A percentile compares a stretch with the other conserved stretches of the same genome.
Conservation (phyloP, 2,329 filamentous ascomycete genomes). For the Aspergillus sojae region DNA sequence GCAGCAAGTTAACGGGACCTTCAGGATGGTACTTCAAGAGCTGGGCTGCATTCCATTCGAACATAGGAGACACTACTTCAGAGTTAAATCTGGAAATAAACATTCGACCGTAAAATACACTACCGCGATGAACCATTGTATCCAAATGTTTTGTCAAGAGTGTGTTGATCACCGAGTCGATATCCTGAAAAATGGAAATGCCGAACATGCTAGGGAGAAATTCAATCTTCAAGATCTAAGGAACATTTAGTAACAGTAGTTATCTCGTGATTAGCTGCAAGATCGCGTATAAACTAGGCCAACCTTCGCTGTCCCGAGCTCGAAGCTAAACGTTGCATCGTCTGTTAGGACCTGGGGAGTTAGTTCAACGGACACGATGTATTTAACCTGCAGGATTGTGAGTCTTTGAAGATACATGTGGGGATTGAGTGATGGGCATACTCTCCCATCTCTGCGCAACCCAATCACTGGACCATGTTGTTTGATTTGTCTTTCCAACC, state of each 20-base stretch:
- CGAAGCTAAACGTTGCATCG: not conserved
- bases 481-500: not conserved
- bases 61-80: not conserved
- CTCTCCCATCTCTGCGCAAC: not conserved
- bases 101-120: not conserved
- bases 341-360: not conserved
- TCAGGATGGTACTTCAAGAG: not conserved
- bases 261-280: accelerated
- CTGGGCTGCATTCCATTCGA: not conserved
- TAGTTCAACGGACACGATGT: not conserved
- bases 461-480: not conserved
- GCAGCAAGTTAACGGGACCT: not conserved
- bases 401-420: not conserved
- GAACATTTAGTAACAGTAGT: not conserved
- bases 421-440: not conserved
- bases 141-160: not conserved
- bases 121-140: not conserved
- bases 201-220: not conserved
- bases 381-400: not conserved
- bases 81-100: not conserved
- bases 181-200: not conserved
- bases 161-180: not conserved
- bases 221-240: not conserved
- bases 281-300: not conserved
- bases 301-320: not conserved